Conservation (phyloP, 805 yeast species). For the Danielozyma ontarioensis region DNA sequence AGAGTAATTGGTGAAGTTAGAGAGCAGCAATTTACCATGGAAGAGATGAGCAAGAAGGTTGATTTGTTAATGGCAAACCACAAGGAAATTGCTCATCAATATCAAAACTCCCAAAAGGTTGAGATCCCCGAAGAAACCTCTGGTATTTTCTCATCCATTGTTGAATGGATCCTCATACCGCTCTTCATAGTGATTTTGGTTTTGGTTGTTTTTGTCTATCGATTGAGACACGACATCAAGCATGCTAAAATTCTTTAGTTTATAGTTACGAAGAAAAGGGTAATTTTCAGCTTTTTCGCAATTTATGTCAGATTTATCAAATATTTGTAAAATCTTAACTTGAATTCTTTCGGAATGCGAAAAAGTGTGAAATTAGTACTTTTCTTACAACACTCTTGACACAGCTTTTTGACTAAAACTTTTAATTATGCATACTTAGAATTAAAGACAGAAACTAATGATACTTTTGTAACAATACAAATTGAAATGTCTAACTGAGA, state of each 20-base stretch:
- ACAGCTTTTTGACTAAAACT: too few relatives aligned
- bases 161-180: slow-evolving; percentile 39
- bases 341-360: too few relatives aligned
- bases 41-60: slow-evolving; percentile 30
- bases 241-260: slow-evolving; percentile 51
- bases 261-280: not conserved
- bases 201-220: slow-evolving; percentile 43
- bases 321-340: too few relatives aligned
- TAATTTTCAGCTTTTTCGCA: too few relatives aligned
- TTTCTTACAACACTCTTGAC: too few relatives aligned
- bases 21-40: slow-evolving; percentile 32
- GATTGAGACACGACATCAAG: slow-evolving; percentile 58
- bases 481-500: slow-evolving; percentile 13
- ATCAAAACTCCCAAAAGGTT: slow-evolving; percentile 7
- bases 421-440: slow-evolving; percentile 21
- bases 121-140: slow-evolving; percentile 8
- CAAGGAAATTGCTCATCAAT: slow-evolving; percentile 29
- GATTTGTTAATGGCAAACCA: slow-evolving; percentile 37
- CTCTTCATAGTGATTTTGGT: slow-evolving; percentile 34
- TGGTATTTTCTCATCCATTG: slow-evolving; percentile 15
- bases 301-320: too few relatives aligned
- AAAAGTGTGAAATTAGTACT: too few relatives aligned
- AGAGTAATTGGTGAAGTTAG: slow-evolving; percentile 37
- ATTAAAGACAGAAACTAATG: too few relatives aligned
- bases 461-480: too few relatives aligned